These are phyloP conservation scores for Neurospora africana DNA, from an alignment of 495 filamentous ascomycete species.

Conservation along the genomic window DNA sequence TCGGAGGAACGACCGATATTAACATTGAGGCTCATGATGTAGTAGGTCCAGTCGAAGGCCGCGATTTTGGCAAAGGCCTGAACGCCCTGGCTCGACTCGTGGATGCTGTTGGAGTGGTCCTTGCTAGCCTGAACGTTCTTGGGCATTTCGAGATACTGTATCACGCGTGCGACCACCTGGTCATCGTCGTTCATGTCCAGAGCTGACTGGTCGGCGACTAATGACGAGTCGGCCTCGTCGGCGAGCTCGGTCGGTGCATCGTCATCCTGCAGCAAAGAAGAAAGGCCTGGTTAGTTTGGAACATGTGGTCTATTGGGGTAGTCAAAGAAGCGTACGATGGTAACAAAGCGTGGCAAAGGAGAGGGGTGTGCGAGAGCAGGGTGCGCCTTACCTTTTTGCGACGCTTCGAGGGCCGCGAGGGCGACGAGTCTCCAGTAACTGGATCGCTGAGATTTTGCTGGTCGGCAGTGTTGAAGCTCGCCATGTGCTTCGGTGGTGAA, in stretches of 20 bases:
- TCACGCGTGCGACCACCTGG: constrained; percentile 59
- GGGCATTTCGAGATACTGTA: constrained; percentile 53
- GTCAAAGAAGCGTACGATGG: background rate
- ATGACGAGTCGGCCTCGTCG: constrained; percentile 33
- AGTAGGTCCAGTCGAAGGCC: constrained; percentile 89
- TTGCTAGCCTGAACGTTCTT: constrained; percentile 53
- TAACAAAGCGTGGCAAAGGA: constrained; percentile 7
- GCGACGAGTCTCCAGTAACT: constrained; percentile 46
- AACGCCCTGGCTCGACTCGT: constrained; percentile 61
- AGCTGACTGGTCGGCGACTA: constrained; percentile 37
- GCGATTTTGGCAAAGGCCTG: constrained; percentile 91
- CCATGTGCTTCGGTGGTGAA: constrained; percentile 33
- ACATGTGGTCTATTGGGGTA: background rate
- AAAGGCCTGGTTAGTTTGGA: background rate
- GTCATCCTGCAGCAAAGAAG: constrained; percentile 7
- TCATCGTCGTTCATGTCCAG: constrained; percentile 46
- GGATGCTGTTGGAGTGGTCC: constrained; percentile 62
- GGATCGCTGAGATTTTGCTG: constrained; percentile 23
- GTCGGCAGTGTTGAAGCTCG: constrained; percentile 26
- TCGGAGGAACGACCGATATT: constrained; percentile 79
- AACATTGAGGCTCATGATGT: constrained; percentile 67
- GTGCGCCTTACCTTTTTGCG: constrained; percentile 55
- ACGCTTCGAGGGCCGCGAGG: constrained; percentile 60
- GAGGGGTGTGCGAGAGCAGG: constrained; percentile 15
- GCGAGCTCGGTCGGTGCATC: constrained; percentile 13